phyloP scores from a whole-genome alignment of 306 rosid species.

The Fragaria nilgerrensis region DNA sequence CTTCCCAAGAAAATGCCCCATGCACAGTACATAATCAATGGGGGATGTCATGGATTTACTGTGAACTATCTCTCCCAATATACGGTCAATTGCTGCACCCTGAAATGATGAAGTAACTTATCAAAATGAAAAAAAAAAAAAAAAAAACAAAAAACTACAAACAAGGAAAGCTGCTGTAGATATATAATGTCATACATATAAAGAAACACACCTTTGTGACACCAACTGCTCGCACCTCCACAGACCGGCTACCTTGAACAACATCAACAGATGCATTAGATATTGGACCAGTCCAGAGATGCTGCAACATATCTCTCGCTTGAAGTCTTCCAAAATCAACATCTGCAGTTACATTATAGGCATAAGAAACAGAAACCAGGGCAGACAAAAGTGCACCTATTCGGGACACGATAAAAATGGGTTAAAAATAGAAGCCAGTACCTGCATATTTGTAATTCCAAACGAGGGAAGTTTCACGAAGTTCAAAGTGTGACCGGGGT shows the following conservation, averaged over 20 bases:
- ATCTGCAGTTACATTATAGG: slow-evolving; percentile 45
- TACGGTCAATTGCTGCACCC: slow-evolving; percentile 99
- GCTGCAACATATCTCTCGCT: slow-evolving; percentile 97
- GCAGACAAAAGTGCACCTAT: background rate
- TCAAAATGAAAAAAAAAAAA: background rate
- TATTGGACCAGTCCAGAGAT: slow-evolving; percentile 97
- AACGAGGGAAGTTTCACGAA: slow-evolving; percentile 81
- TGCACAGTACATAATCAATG: slow-evolving; percentile 82
- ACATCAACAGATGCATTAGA: slow-evolving; percentile 94
- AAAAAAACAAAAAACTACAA: slow-evolving; percentile 1
- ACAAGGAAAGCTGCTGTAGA: slow-evolving; percentile 4
- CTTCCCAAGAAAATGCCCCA: slow-evolving; percentile 97
- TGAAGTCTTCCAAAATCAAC: slow-evolving; percentile 88
- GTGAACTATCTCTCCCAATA: slow-evolving; percentile 92
- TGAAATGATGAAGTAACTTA: slow-evolving; percentile 22
- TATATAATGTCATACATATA: slow-evolving; percentile 12
- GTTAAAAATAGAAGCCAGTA: slow-evolving; percentile 17
- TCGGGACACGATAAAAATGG: background rate
- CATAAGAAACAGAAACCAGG: slow-evolving; percentile 14
- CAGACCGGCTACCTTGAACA: slow-evolving; percentile 95
- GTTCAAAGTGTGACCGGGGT: slow-evolving; percentile 75
- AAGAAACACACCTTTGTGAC: slow-evolving; percentile 71
- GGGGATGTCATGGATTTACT: slow-evolving; percentile 89
- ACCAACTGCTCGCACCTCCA: slow-evolving; percentile 92
- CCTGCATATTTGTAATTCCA: slow-evolving; percentile 99